Evolutionary conservation across 305 asterid species (phyloP).

Genomic region (Fraxinus floribunda): DNA sequence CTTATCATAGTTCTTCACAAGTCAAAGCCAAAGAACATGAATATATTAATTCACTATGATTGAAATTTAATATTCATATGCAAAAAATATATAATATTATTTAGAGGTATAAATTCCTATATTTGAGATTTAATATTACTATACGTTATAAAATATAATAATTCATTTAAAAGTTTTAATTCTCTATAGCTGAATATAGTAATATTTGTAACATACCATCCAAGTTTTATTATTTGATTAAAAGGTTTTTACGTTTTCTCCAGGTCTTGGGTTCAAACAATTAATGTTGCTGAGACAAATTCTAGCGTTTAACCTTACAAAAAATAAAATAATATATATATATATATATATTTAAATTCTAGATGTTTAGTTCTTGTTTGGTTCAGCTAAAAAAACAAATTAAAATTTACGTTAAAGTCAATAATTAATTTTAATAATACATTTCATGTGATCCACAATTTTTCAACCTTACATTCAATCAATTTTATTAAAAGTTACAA

Average conservation of each 20-base stretch:
- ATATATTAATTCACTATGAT: background rate
- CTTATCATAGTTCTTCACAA: too few relatives aligned
- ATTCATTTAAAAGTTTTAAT: too few relatives aligned
- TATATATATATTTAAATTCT: too few relatives aligned
- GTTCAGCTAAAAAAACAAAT: too few relatives aligned
- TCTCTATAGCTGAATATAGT: background rate
- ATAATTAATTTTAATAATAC: too few relatives aligned
- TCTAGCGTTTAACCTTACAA: background rate
- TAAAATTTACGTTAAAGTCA: too few relatives aligned
- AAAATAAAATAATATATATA: too few relatives aligned
- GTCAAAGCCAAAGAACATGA: background rate
- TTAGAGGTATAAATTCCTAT: background rate
- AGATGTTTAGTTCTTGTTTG: too few relatives aligned
- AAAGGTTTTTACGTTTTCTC: background rate
- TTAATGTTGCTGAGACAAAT: background rate
- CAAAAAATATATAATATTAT: background rate
- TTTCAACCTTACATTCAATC: too few relatives aligned
- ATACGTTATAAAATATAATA: too few relatives aligned
- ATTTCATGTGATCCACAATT: too few relatives aligned
- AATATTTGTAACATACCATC: background rate
- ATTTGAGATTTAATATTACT: background rate
- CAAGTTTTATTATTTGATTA: slow-evolving; percentile 1
- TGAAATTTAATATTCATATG: background rate
- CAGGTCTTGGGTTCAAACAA: background rate
- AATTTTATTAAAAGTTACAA: too few relatives aligned